Evolutionary conservation across 2,329 filamentous ascomycete species (phyloP).

Genomic region (Ascochyta koolunga): DNA sequence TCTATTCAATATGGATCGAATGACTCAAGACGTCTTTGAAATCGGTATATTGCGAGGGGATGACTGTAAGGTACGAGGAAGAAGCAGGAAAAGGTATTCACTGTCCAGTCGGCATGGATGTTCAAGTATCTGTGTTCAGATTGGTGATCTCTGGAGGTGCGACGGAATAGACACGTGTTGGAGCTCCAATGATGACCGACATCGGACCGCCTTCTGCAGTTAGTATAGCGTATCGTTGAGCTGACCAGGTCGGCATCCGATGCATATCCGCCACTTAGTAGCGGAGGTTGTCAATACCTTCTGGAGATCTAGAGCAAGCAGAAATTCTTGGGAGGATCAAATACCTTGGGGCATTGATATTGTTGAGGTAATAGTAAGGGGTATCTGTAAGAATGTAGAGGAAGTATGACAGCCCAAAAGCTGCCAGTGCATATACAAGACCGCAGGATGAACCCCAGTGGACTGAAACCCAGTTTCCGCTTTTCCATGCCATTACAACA

Average conservation of each 20-base stretch:
- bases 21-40: too few relatives aligned
- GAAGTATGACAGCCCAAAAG: slow-evolving; percentile 2
- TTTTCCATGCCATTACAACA: neutral
- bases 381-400: slow-evolving; percentile 15
- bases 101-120: slow-evolving; percentile 5
- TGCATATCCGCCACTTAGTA: neutral
- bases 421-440: slow-evolving; percentile 3
- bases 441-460: neutral
- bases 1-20: too few relatives aligned
- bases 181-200: neutral
- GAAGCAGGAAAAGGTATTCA: neutral
- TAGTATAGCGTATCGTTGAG: neutral
- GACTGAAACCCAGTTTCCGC: neutral
- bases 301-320: neutral
- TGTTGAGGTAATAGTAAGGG: slow-evolving; percentile 9
- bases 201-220: slow-evolving; percentile 8
- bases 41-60: too few relatives aligned
- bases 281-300: neutral
- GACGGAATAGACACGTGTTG: neutral
- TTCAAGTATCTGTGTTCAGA: slow-evolving; percentile 4
- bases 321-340: neutral
- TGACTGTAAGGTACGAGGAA: neutral
- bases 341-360: neutral
- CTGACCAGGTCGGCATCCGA: neutral
- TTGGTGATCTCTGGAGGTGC: neutral